phyloP scores from a whole-genome alignment of 192 early-diverging fungal genomes.

The Gamsiella multidivaricata region DNA sequence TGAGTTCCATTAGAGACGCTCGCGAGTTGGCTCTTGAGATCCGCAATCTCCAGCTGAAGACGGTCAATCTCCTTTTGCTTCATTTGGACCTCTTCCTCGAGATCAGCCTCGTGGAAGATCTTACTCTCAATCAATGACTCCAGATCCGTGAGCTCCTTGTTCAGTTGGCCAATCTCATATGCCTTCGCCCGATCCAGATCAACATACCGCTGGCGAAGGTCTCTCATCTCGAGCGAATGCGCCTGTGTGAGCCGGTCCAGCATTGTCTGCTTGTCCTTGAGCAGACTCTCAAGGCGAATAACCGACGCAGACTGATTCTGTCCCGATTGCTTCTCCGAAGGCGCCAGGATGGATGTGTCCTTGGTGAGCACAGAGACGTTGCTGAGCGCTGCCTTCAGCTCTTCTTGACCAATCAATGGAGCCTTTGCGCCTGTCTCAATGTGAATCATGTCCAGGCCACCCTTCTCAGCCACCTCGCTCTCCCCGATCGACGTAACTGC shows the following conservation, averaged over 20 bases:
- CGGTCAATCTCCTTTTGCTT: slow-evolving; percentile 58
- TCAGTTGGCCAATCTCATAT: slow-evolving; percentile 65
- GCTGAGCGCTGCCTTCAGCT: slow-evolving; percentile 52
- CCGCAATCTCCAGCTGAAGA: slow-evolving; percentile 59
- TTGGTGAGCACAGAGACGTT: slow-evolving; percentile 36
- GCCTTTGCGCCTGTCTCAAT: slow-evolving; percentile 37
- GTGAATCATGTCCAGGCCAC: slow-evolving; percentile 15
- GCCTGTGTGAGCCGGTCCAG: slow-evolving; percentile 57
- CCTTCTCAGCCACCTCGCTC: slow-evolving; percentile 20
- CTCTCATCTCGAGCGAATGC: slow-evolving; percentile 64
- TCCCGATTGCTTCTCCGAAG: slow-evolving; percentile 16
- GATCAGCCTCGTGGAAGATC: slow-evolving; percentile 77
- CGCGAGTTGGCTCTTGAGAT: slow-evolving; percentile 62
- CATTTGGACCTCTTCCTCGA: slow-evolving; percentile 66
- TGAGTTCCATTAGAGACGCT: slow-evolving; percentile 21
- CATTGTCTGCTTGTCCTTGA: slow-evolving; percentile 59
- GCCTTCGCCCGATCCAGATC: slow-evolving; percentile 71
- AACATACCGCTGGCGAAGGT: slow-evolving; percentile 59
- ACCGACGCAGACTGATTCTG: slow-evolving; percentile 36
- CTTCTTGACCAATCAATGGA: slow-evolving; percentile 55
- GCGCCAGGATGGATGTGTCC: slow-evolving; percentile 27
- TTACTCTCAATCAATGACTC: slow-evolving; percentile 80
- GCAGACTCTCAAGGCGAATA: slow-evolving; percentile 45
- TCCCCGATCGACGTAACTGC: slow-evolving; percentile 22
- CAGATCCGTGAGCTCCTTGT: slow-evolving; percentile 73